Conservation (phyloP, 2,329 filamentous ascomycete genomes). For the Colletotrichum sp. region DNA sequence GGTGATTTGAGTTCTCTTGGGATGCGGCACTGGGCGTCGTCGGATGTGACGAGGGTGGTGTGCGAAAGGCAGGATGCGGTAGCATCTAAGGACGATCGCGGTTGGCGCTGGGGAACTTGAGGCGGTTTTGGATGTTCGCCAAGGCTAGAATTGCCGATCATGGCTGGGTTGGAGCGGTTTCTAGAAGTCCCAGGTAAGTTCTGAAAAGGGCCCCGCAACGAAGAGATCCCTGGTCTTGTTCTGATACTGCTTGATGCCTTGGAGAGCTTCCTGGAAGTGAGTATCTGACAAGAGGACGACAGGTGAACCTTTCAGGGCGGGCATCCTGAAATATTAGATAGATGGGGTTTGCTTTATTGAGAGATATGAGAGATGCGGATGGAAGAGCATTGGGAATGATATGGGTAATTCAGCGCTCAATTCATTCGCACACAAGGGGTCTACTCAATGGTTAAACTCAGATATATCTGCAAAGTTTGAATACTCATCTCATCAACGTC, state of each 20-base stretch:
- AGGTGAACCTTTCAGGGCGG: neutral
- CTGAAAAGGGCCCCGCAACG: neutral
- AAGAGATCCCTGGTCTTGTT: neutral
- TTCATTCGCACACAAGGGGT: no score
- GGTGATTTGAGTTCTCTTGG: neutral
- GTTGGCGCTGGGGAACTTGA: neutral
- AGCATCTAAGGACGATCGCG: neutral
- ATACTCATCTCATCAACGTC: no score
- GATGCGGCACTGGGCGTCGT: neutral
- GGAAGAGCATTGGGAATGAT: no score
- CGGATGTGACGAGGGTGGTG: neutral
- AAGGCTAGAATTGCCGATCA: neutral
- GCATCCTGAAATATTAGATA: no score
- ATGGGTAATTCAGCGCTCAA: no score
- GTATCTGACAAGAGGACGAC: neutral
- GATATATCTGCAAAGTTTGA: no score
- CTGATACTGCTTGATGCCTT: neutral
- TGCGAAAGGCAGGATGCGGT: neutral
- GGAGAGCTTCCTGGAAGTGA: neutral
- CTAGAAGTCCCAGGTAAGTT: neutral
- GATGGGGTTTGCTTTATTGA: no score
- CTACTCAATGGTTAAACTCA: no score
- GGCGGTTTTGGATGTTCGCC: neutral
- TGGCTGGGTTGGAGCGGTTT: neutral
- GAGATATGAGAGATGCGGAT: no score